A percentile compares a stretch with the other conserved stretches of the same genome.
phyloP scores from a whole-genome alignment of 441 rosid species.

The Metrosideros polymorpha region DNA sequence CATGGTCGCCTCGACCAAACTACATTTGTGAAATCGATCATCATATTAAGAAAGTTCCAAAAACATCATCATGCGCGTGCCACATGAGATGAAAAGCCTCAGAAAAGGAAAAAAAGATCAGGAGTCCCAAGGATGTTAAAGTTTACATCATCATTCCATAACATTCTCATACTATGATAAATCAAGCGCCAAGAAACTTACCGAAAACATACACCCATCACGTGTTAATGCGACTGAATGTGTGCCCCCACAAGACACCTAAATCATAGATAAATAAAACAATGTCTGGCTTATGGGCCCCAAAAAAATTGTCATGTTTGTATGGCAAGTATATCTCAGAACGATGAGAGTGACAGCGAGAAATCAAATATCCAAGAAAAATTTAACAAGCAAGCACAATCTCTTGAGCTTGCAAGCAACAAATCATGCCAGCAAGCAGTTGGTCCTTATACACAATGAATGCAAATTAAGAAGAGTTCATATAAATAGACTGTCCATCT shows the following conservation, averaged over 20 bases:
- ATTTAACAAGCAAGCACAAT: not conserved
- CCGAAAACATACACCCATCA: constrained; percentile 82
- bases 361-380: not conserved
- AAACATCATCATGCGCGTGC: not conserved
- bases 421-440: not conserved
- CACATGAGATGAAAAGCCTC: not conserved
- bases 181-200: constrained; percentile 26
- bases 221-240: constrained; percentile 95
- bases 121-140: not conserved
- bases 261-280: constrained; percentile 9
- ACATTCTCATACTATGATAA: not conserved
- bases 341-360: not conserved
- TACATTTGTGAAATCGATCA: constrained; percentile 17
- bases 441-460: not conserved
- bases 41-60: not conserved
- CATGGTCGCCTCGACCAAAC: constrained; percentile 99
- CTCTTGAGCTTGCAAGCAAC: not conserved
- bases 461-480: not conserved
- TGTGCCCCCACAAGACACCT: constrained; percentile 99
- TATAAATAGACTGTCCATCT: not conserved
- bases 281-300: not conserved
- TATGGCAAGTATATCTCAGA: not conserved
- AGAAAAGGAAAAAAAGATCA: not conserved
- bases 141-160: not conserved
- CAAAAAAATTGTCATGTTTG: not conserved